These are phyloP conservation scores for Trypanosoma melophagium DNA, from an alignment of 208 protist genomes.

Conservation along the genomic window DNA sequence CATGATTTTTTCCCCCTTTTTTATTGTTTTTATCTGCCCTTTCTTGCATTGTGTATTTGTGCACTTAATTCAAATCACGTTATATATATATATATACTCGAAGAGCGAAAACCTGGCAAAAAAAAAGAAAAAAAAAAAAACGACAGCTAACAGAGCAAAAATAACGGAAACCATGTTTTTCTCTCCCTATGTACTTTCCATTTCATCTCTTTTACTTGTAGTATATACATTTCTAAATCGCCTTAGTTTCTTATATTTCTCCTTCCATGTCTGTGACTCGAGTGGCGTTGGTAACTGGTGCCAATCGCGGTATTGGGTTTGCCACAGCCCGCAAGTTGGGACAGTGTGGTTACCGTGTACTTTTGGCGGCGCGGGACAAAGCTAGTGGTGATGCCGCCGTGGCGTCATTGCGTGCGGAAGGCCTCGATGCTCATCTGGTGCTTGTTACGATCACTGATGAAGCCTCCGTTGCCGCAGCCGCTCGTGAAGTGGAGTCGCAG, in stretches of 20 bases:
- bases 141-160: background rate
- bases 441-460: constrained; percentile 49
- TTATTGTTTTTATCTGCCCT: too few species aligned
- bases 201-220: background rate
- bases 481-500: constrained; percentile 36
- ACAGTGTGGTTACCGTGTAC: constrained; percentile 53
- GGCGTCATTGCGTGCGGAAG: constrained; percentile 26
- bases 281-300: constrained; percentile 72
- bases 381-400: constrained; percentile 42
- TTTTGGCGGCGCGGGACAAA: constrained; percentile 60
- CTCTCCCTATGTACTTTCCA: background rate
- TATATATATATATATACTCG: too few species aligned
- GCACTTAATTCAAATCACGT: too few species aligned
- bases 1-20: too few species aligned
- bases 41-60: too few species aligned
- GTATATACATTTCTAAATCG: background rate
- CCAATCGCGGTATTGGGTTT: constrained; percentile 81
- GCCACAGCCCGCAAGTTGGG: constrained; percentile 46
- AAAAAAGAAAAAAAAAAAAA: too few species aligned
- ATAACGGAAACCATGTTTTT: background rate
- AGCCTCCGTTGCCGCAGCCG: constrained; percentile 48
- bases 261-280: background rate
- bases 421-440: constrained; percentile 41
- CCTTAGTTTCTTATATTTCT: background rate
- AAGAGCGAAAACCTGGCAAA: too few species aligned